Base-by-base conservation (phyloP, 2,329 filamentous ascomycete genomes). In the Arthroderma uncinatum region DNA sequence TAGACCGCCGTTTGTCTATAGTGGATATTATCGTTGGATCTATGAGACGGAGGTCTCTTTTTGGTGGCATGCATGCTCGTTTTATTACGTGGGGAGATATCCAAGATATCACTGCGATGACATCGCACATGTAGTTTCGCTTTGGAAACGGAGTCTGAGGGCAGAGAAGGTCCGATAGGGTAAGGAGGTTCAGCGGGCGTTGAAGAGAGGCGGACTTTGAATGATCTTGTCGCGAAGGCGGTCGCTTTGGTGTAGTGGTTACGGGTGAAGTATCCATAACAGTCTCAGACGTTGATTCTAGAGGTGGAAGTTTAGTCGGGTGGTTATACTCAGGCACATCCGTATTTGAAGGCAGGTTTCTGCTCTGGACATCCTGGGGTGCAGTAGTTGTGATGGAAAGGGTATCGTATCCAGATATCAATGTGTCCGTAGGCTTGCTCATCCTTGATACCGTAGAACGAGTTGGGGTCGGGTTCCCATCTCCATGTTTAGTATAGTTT, bases 21-120 rank as follows among this genome's bases (percentile, higher is more conserved):
- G 12, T 54, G 7, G 14, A 2, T 3, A 40, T 44, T 25, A 66
- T 62, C 19, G 62, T 62, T 8, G 62, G 59, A 55, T 69, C 67
- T 14, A 66, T 61, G 37, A 69, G 61, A 28, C 66, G 65, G 53
- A 69, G 55, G 48, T 68, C 65, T 1, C 67, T 65, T 50, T 68
- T 69, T 0, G 62, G 62, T 12, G 66, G 64, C 56, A 66, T 66
- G 8, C 60, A 59, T 0, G 60, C 57, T n/a, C 62, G 61, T 37
- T 62, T 62, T 23, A 67, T 62, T 5, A 63, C 28, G 1, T 59
- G 58, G 1, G 65, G 60, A 1, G 65, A 67, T 4, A 65, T 58
- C 64, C 62, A 66, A 19, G 62, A 63, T 47, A 68, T 61, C 30
- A 68, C 53, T 23, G 54, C 65, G 48, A 68, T 59, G 36, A 67